phyloP scores from a whole-genome alignment of 1,284 basidiomycete genomes.

The Inonotus obliquus region DNA sequence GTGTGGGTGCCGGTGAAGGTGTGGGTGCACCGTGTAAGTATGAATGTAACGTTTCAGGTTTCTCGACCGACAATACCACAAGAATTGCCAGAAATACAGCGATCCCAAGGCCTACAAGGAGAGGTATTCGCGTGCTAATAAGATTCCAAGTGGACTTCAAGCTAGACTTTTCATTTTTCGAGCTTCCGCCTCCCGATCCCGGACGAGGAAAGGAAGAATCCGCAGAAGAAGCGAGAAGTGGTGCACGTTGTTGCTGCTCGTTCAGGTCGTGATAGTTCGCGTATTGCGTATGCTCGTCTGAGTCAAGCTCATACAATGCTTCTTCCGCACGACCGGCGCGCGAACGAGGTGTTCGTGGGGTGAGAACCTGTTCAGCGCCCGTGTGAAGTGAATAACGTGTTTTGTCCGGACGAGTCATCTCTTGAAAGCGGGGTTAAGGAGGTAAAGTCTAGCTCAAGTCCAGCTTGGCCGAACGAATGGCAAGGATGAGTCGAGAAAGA shows the following conservation, averaged over 20 bases:
- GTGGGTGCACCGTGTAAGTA: neutral
- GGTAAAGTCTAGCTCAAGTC: neutral
- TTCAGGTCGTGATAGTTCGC: slow-evolving; percentile 21
- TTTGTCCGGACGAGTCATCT: neutral
- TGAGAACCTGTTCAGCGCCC: slow-evolving; percentile 37
- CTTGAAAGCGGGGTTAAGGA: neutral
- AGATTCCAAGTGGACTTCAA: neutral
- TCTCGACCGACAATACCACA: slow-evolving; percentile 44
- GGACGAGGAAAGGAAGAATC: slow-evolving; percentile 33
- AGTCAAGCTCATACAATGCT: slow-evolving; percentile 43
- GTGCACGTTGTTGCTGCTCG: slow-evolving; percentile 41
- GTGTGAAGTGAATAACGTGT: slow-evolving; percentile 22
- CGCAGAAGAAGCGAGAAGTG: slow-evolving; percentile 45
- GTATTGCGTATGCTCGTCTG: slow-evolving; percentile 32
- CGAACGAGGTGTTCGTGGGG: slow-evolving; percentile 60
- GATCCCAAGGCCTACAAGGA: slow-evolving; percentile 43
- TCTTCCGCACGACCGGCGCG: slow-evolving; percentile 55
- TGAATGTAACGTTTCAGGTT: slow-evolving; percentile 43
- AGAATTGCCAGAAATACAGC: slow-evolving; percentile 48
- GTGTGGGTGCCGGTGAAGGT: slow-evolving; percentile 10
- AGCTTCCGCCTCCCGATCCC: neutral
- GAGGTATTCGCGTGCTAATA: slow-evolving; percentile 26
- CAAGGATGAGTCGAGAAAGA: neutral
- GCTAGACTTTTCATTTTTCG: slow-evolving; percentile 4
- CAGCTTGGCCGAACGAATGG: slow-evolving; percentile 2